Evolutionary conservation across 108 stramenopile species (phyloP).

Genomic region (Aurantiochytrium sp.): DNA sequence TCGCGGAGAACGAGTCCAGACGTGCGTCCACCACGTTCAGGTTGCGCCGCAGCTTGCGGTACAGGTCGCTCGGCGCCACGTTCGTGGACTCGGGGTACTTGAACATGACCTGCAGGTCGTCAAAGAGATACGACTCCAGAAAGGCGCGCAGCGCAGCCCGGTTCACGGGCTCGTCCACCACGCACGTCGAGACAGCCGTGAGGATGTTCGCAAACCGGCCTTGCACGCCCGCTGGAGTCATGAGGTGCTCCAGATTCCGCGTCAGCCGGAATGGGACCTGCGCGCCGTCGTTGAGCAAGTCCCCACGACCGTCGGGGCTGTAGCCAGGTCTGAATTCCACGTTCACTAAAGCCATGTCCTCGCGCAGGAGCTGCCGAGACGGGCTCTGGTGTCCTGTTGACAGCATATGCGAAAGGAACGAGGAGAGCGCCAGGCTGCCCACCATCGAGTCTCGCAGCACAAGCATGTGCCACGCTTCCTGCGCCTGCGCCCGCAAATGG

Average conservation of each 20-base stretch:
- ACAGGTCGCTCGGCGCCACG: background rate
- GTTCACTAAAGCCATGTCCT: background rate
- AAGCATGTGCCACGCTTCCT: background rate
- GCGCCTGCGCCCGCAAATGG: background rate
- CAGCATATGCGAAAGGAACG: background rate
- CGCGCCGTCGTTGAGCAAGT: background rate
- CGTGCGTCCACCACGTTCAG: background rate
- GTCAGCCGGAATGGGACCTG: background rate
- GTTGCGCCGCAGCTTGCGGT: background rate
- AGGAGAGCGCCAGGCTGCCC: background rate
- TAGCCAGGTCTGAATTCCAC: background rate
- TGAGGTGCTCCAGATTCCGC: background rate
- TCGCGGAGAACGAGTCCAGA: background rate
- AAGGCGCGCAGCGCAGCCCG: background rate
- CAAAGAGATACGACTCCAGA: background rate
- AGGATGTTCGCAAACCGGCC: background rate
- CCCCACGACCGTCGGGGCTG: background rate
- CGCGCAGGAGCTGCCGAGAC: background rate
- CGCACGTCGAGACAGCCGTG: background rate
- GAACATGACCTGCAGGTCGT: background rate
- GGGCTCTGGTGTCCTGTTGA: background rate
- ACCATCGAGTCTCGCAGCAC: background rate
- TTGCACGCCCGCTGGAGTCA: slow-evolving; percentile 5
- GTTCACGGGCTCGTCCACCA: background rate
- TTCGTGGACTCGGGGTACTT: background rate